Percentiles rank a stretch among this genome's conserved stretches.
Evolutionary conservation across 345 rosid genomes (phyloP).

Genomic region (Trapa bicornis): DNA sequence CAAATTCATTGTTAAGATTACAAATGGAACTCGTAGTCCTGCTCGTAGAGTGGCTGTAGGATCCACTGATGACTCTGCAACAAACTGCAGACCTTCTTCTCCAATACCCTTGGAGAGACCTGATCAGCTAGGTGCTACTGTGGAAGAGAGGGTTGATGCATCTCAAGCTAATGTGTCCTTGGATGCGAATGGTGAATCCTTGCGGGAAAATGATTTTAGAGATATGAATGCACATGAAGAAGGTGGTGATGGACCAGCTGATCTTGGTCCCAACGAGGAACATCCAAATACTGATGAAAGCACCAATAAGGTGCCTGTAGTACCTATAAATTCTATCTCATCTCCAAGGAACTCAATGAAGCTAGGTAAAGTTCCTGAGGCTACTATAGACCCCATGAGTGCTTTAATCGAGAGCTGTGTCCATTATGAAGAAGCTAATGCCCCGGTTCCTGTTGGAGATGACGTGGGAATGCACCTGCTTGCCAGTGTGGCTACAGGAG

Average conservation of each 20-base stretch:
- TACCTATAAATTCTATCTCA: constrained; percentile 25
- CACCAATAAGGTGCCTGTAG: constrained; percentile 23
- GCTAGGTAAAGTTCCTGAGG: constrained; percentile 37
- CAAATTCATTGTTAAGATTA: constrained; percentile 58
- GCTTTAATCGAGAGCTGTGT: constrained; percentile 86
- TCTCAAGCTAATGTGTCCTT: constrained; percentile 23
- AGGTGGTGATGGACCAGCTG: constrained; percentile 41
- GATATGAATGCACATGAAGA: constrained; percentile 32
- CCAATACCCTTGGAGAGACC: constrained; percentile 46
- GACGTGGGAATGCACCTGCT: constrained; percentile 92
- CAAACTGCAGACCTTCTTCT: constrained; percentile 48
- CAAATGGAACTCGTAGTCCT: constrained; percentile 68
- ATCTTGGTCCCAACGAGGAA: constrained; percentile 33
- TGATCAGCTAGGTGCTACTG: constrained; percentile 29
- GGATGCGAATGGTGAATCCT: constrained; percentile 40
- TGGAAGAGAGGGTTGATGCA: constrained; percentile 35
- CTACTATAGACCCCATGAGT: constrained; percentile 61
- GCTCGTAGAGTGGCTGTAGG: constrained; percentile 55
- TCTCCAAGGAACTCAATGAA: constrained; percentile 32
- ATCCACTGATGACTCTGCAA: constrained; percentile 47
- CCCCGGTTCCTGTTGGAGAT: constrained; percentile 40
- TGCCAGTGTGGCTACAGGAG: constrained; percentile 90
- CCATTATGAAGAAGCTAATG: constrained; percentile 47
- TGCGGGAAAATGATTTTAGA: constrained; percentile 55
- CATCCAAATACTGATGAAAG: constrained; percentile 24